Evolutionary conservation across 2,329 filamentous ascomycete species (phyloP), one percentile per base, ranked within the genome.

Genomic region (Pyrenochaeta sp.): DNA sequence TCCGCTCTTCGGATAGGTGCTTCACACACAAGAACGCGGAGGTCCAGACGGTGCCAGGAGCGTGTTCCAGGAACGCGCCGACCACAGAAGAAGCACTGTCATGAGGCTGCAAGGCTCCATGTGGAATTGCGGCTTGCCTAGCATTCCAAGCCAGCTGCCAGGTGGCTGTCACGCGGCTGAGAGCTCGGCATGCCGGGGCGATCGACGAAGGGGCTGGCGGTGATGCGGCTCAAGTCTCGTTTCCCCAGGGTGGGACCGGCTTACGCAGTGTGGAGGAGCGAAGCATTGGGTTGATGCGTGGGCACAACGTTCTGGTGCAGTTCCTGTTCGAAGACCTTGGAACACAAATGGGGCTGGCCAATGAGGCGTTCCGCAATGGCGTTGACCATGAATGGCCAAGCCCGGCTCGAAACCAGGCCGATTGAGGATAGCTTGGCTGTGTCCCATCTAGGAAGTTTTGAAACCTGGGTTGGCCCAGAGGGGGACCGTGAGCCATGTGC

Each of bases 201-300:
- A 49, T 58, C 50, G 46, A 31, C 39, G 18, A 45, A 54, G 49
- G 48, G 52, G 55, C 37, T 43, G 47, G 44, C 47, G 51, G 40
- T 63, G 66, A 66, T 72, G 71, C 63, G 68, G 72, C 70, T 72
- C 60, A 63, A 67, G 58, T 65, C 58, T 61, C 60, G 65, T 63
- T 64, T 64, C 49, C 53, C 49, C 45, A 11, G 33, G 44, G 62
- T 67, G 65, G 68, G 59, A 56, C 60, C n/a, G 29, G 46, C 40
- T 47, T 49, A 53, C 56, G 52, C 55, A 56, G 46, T 51, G 49
- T 54, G 55, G 54, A 62, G 52, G 23, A 33, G 51, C 40, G 42
- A 59, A 58, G 63, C 54, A 49, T 57, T 54, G 37, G 18, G 64
- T 58, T 63, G 53, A 62, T 61, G 63, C 66, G 55, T 54, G 39